These are phyloP conservation scores for Dactylorhiza incarnata DNA, from an alignment of 106 monocot genomes.

Conservation along the genomic window DNA sequence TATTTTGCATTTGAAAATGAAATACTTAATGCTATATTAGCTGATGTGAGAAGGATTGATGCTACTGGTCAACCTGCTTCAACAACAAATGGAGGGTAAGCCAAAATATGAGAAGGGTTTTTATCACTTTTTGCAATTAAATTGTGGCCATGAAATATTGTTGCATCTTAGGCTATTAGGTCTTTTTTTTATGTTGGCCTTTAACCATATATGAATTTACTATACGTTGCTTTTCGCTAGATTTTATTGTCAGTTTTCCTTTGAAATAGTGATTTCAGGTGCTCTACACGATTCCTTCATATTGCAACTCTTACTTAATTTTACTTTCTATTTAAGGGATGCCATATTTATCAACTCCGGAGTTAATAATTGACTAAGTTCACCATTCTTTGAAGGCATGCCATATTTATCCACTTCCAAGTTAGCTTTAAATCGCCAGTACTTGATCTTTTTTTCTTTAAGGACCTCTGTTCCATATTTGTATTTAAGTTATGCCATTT, in stretches of 20 bases:
- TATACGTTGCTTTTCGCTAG: not conserved
- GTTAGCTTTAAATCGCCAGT: too few relatives aligned
- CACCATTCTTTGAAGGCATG: too few relatives aligned
- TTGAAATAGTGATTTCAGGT: not conserved
- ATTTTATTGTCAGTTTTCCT: not conserved
- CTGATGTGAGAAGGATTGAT: slow-evolving; percentile 62
- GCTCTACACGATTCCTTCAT: not conserved
- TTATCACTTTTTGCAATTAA: not conserved
- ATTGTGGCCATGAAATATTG: not conserved
- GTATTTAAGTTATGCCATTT: too few relatives aligned
- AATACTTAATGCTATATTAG: slow-evolving; percentile 56
- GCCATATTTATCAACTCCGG: too few relatives aligned
- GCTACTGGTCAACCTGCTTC: slow-evolving; percentile 63
- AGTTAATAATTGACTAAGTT: too few relatives aligned
- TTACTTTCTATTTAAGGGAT: too few relatives aligned
- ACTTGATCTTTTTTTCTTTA: too few relatives aligned
- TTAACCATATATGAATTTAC: not conserved
- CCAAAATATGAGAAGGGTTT: not conserved
- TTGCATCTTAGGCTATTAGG: not conserved
- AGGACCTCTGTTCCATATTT: too few relatives aligned
- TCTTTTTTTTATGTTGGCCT: not conserved
- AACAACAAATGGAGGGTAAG: slow-evolving; percentile 92
- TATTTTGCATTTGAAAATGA: slow-evolving; percentile 91
- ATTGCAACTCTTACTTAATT: too few relatives aligned
- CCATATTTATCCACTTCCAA: too few relatives aligned